phyloP scores from a whole-genome alignment of 805 yeast genomes.

The Tetrapisispora taiwanensis region DNA sequence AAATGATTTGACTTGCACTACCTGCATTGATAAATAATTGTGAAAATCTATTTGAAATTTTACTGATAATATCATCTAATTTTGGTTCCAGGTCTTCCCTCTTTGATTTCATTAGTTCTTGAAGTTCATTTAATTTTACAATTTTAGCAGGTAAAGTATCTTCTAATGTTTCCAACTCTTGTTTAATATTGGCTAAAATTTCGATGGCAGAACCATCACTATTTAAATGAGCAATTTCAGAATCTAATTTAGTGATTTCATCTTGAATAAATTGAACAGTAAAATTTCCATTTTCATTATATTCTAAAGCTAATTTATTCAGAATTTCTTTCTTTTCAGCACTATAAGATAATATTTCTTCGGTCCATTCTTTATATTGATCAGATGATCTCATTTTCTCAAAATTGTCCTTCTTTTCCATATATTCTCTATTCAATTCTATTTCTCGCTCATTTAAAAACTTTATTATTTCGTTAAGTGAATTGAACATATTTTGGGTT shows the following conservation, averaged over 20 bases:
- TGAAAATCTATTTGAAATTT: constrained; percentile 57
- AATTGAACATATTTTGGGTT: constrained; percentile 30
- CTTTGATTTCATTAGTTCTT: constrained; percentile 32
- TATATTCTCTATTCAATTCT: constrained; percentile 18
- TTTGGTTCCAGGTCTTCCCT: constrained; percentile 50
- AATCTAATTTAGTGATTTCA: constrained; percentile 36
- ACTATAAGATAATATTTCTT: constrained; percentile 28
- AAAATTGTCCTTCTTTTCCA: constrained; percentile 23
- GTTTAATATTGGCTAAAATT: constrained; percentile 21
- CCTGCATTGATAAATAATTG: constrained; percentile 64
- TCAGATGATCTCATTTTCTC: constrained; percentile 20
- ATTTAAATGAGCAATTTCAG: constrained; percentile 33
- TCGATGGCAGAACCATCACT: constrained; percentile 32
- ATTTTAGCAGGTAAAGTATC: constrained; percentile 15
- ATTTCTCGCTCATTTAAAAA: constrained; percentile 25
- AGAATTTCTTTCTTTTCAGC: constrained; percentile 33
- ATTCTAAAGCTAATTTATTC: constrained; percentile 33
- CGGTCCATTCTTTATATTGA: constrained; percentile 21
- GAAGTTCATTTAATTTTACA: constrained; percentile 19
- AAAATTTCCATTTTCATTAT: constrained; percentile 30
- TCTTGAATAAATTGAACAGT: constrained; percentile 31
- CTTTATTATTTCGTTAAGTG: constrained; percentile 25
- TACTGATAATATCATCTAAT: constrained; percentile 40
- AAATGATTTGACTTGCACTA: constrained; percentile 70
- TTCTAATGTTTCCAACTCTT: constrained; percentile 16